Evolutionary conservation across 208 protist species (phyloP).

Genomic region (Tritrichomonas musculus): DNA sequence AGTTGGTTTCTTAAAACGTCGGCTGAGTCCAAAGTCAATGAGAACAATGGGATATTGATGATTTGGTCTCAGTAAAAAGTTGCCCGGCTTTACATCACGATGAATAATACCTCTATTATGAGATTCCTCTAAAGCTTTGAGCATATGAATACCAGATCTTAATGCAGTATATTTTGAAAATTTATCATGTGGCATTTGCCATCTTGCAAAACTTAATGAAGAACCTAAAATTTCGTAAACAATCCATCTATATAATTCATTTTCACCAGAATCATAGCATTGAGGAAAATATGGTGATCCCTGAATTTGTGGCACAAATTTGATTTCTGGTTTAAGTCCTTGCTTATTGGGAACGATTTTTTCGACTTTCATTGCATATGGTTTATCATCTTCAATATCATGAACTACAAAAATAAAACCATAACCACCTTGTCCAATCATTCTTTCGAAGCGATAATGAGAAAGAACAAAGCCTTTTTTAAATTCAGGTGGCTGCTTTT

Average conservation of each 20-base stretch:
- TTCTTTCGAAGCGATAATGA: not conserved
- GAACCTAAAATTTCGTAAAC: not conserved
- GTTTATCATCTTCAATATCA: too few species aligned
- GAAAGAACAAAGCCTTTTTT: not conserved
- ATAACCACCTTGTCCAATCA: not conserved
- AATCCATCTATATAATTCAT: not conserved
- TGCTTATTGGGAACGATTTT: not conserved
- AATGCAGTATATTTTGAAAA: not conserved
- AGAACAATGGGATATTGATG: not conserved
- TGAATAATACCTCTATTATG: not conserved
- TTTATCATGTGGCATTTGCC: not conserved
- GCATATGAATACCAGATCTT: not conserved
- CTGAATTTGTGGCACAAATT: not conserved
- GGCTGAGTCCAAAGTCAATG: not conserved
- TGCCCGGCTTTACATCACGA: not conserved
- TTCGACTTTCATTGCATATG: not conserved
- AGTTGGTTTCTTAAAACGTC: not conserved
- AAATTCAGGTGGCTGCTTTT: not conserved
- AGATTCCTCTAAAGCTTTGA: not conserved
- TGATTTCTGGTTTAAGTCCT: not conserved
- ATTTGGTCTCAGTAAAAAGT: not conserved
- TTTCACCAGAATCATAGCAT: not conserved
- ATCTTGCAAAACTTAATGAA: not conserved
- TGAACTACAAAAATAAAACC: too few species aligned
- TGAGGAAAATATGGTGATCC: not conserved